Evolutionary conservation across 257 asterid genomes (phyloP).

Genomic region (Petunia secreta): DNA sequence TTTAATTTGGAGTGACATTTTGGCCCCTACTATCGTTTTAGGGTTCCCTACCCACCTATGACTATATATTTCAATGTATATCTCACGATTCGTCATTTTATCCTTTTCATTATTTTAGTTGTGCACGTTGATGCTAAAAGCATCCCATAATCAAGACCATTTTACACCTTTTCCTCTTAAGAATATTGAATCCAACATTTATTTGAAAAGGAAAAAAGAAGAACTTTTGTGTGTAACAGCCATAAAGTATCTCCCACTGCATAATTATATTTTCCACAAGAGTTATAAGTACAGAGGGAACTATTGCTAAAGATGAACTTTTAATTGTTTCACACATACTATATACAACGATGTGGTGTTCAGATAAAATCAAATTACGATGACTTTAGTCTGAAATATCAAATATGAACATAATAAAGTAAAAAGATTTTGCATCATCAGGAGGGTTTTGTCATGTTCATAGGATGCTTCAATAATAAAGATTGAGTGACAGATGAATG

Average conservation of each 20-base stretch:
- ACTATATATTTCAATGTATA: slow-evolving; percentile 18
- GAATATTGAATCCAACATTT: slow-evolving; percentile 18
- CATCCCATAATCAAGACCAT: slow-evolving; percentile 10
- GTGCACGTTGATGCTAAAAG: slow-evolving; percentile 32
- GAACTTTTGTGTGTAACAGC: neutral
- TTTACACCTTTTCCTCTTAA: slow-evolving; percentile 13
- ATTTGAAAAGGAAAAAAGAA: neutral
- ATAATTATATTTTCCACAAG: neutral
- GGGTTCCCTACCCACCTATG: neutral
- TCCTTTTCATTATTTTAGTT: slow-evolving; percentile 24
- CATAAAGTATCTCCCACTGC: slow-evolving; percentile 15
- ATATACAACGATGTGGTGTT: neutral
- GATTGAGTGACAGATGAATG: slow-evolving; percentile 9
- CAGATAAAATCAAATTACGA: neutral
- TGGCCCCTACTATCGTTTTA: slow-evolving; percentile 18
- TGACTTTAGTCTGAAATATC: neutral
- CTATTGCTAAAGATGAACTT: neutral
- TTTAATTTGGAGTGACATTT: slow-evolving; percentile 12
- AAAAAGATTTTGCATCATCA: neutral
- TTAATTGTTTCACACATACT: neutral
- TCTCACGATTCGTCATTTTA: slow-evolving; percentile 26
- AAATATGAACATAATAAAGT: neutral
- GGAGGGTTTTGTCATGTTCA: slow-evolving; percentile 21
- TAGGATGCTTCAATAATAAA: slow-evolving; percentile 19
- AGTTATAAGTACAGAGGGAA: neutral